Conservation (phyloP, 495 filamentous ascomycete genomes). For the Lasiosphaeria ovina region DNA sequence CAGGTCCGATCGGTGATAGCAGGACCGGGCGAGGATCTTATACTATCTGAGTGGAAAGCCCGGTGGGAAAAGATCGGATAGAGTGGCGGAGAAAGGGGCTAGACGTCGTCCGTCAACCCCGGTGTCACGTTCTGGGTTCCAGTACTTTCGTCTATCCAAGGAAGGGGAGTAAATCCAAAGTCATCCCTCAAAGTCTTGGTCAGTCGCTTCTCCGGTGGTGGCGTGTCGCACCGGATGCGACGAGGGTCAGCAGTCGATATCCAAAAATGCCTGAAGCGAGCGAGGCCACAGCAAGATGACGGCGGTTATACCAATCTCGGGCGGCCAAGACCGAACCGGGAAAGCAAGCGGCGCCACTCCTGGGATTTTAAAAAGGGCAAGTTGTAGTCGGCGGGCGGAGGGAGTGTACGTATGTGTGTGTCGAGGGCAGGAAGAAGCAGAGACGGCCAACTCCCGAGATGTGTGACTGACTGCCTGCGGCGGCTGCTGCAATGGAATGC, state of each 20-base stretch:
- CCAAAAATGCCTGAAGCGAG: background rate
- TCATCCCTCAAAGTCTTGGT: no score
- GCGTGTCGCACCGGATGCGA: no score
- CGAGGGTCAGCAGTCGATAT: background rate
- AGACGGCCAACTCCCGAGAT: conserved; percentile 1
- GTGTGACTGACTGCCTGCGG: background rate
- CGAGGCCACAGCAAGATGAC: background rate
- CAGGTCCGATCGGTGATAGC: background rate
- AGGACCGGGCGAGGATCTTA: background rate
- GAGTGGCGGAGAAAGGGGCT: background rate
- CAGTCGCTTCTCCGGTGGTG: no score
- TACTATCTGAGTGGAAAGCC: background rate
- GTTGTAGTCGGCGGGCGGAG: background rate
- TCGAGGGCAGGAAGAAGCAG: background rate
- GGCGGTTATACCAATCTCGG: background rate
- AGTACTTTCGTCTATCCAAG: no score
- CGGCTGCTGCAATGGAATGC: conserved; percentile 27
- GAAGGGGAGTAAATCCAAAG: no score
- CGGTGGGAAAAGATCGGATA: background rate
- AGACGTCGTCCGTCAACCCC: background rate
- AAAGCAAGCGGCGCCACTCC: background rate
- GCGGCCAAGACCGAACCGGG: background rate
- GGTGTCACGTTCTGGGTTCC: no score
- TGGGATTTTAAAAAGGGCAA: background rate
- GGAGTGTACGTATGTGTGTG: background rate